phyloP scores from a whole-genome alignment of 306 rosid genomes.

The Acacia acuminata region DNA sequence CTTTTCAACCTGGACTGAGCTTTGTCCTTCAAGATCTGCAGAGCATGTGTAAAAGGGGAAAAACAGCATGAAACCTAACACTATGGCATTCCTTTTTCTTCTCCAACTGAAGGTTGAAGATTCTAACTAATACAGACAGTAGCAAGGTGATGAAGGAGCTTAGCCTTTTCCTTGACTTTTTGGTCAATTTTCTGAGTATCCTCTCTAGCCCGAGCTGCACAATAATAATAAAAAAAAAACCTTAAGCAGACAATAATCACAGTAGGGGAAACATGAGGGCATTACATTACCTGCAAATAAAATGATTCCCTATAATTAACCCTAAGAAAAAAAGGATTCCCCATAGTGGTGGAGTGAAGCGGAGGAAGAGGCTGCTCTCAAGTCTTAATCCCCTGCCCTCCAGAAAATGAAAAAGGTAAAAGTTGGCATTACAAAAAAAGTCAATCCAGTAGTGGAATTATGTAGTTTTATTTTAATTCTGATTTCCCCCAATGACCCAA shows the following conservation, averaged over 20 bases:
- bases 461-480: neutral
- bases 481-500: slow-evolving; percentile 10
- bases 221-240: slow-evolving; percentile 25
- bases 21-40: slow-evolving; percentile 71
- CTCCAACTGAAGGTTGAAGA: slow-evolving; percentile 21
- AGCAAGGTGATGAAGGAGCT: slow-evolving; percentile 67
- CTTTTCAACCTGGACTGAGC: slow-evolving; percentile 77
- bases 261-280: neutral
- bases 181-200: slow-evolving; percentile 84
- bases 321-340: slow-evolving; percentile 3
- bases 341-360: neutral
- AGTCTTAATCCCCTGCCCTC: neutral
- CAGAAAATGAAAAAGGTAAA: slow-evolving; percentile 12
- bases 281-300: slow-evolving; percentile 4
- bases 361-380: slow-evolving; percentile 12
- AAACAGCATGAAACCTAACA: slow-evolving; percentile 12
- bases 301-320: neutral
- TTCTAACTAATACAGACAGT: slow-evolving; percentile 51
- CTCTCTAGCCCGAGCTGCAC: slow-evolving; percentile 87
- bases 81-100: slow-evolving; percentile 26
- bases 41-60: slow-evolving; percentile 5
- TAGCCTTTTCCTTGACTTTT: slow-evolving; percentile 78
- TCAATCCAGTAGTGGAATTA: neutral
- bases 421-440: neutral
- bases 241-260: slow-evolving; percentile 13